Evolutionary conservation across 805 yeast genomes (phyloP).

Genomic region (Teunomyces aglyptinius): DNA sequence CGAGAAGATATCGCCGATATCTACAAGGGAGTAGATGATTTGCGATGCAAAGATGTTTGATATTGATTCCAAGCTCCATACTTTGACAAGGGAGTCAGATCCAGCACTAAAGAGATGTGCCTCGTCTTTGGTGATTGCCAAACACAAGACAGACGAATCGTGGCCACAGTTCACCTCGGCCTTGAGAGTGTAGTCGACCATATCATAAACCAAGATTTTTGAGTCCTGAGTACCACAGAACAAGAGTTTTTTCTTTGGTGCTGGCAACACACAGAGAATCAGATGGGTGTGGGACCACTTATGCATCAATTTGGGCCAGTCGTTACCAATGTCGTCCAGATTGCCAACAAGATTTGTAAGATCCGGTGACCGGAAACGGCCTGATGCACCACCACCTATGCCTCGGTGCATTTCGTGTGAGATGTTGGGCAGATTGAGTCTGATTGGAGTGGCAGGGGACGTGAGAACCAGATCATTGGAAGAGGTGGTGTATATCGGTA

Average conservation of each 20-base stretch:
- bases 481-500: conserved; percentile 29
- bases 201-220: conserved; percentile 67
- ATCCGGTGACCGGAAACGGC: background rate
- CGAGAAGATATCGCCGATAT: conserved; percentile 92
- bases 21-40: conserved; percentile 79
- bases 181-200: conserved; percentile 58
- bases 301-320: conserved; percentile 39
- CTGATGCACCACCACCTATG: background rate
- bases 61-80: conserved; percentile 59
- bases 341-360: background rate
- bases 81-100: conserved; percentile 82
- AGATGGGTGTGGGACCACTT: conserved; percentile 75
- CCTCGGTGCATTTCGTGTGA: background rate
- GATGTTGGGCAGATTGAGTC: conserved; percentile 22
- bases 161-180: conserved; percentile 46
- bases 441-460: conserved; percentile 18
- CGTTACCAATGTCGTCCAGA: background rate
- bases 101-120: conserved; percentile 77
- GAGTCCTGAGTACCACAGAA: conserved; percentile 94
- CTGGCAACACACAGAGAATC: conserved; percentile 66
- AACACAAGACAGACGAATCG: conserved; percentile 70
- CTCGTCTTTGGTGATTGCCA: conserved; percentile 55
- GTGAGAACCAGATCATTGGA: conserved; percentile 14
- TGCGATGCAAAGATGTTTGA: conserved; percentile 42
- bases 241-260: conserved; percentile 54